phyloP scores from a whole-genome alignment of 2,329 filamentous ascomycete genomes.

The Gnomoniopsis sp. region DNA sequence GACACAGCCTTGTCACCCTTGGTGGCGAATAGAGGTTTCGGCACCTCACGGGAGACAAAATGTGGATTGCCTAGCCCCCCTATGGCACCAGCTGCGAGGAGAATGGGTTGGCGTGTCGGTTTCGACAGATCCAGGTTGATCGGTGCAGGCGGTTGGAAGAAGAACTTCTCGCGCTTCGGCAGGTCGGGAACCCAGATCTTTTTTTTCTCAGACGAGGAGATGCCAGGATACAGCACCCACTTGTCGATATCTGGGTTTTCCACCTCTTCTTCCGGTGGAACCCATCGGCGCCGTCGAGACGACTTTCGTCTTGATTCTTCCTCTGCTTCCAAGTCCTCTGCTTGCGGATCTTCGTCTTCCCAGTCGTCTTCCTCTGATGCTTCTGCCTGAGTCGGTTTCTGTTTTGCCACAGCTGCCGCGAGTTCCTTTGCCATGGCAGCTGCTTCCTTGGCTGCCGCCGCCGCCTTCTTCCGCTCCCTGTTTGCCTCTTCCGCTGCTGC shows the following conservation, averaged over 20 bases:
- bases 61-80: constrained; percentile 93
- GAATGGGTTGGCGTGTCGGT: constrained; percentile 77
- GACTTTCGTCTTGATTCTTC: not conserved
- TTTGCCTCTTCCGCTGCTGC: not conserved
- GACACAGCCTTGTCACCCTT: constrained; percentile 77
- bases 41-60: constrained; percentile 73
- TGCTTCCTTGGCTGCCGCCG: not conserved
- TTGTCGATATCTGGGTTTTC: constrained; percentile 59
- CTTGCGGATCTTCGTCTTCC: not conserved
- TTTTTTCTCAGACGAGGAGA: constrained; percentile 65
- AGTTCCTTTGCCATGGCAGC: not conserved
- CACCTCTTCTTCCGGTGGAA: constrained; percentile 39
- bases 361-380: not conserved
- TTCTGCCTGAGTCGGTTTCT: not conserved
- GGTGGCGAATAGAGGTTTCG: constrained; percentile 82
- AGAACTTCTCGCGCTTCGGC: constrained; percentile 48
- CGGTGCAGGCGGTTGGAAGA: constrained; percentile 68
- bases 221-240: constrained; percentile 83
- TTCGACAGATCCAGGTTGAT: constrained; percentile 70
- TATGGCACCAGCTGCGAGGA: constrained; percentile 82
- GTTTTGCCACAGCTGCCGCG: not conserved
- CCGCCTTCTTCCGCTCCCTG: constrained; percentile 28
- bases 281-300: constrained; percentile 19
- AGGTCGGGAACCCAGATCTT: constrained; percentile 47
- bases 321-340: not conserved